A percentile compares a stretch with the other conserved stretches of the same genome.
Conservation (phyloP, 2,329 filamentous ascomycete genomes). For the Penicillium sclerotigenum region DNA sequence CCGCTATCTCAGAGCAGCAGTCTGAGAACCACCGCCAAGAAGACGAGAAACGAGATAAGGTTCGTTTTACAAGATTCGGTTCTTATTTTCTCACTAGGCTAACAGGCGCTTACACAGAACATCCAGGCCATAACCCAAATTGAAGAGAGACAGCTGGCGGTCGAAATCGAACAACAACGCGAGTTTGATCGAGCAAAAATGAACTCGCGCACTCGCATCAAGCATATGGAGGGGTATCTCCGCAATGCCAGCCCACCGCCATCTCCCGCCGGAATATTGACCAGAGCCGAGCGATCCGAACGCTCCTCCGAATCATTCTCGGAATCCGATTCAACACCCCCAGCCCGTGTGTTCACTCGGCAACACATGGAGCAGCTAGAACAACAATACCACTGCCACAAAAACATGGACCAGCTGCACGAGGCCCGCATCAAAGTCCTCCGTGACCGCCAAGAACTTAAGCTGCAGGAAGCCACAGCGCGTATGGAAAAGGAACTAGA, state of each 20-base stretch:
- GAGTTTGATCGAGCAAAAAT: conserved; percentile 46
- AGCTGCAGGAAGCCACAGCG: conserved; percentile 38
- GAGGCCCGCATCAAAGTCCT: conserved; percentile 47
- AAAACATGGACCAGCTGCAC: conserved; percentile 45
- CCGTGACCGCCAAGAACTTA: conserved; percentile 45
- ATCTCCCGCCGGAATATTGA: conserved; percentile 18
- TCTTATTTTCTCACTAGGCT: not conserved
- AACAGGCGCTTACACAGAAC: conserved; percentile 30
- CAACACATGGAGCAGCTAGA: conserved; percentile 44
- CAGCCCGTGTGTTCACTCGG: conserved; percentile 37
- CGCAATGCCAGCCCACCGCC: conserved; percentile 39
- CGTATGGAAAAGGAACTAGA: conserved; percentile 42
- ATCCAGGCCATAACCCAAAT: conserved; percentile 33
- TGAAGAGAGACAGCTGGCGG: conserved; percentile 44
- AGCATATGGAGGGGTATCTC: conserved; percentile 49
- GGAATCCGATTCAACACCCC: conserved; percentile 21
- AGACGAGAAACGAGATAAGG: conserved; percentile 40
- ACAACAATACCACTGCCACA: conserved; percentile 44
- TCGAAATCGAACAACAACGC: conserved; percentile 45
- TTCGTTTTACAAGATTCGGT: conserved; percentile 14
- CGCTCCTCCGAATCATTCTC: conserved; percentile 23
- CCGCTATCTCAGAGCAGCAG: conserved; percentile 29
- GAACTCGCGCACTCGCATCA: conserved; percentile 44
- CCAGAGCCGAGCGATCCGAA: conserved; percentile 11
- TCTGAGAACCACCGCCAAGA: conserved; percentile 31